Conservation (phyloP, 768 basidiomycete species). For the Tulasnella sp. region DNA sequence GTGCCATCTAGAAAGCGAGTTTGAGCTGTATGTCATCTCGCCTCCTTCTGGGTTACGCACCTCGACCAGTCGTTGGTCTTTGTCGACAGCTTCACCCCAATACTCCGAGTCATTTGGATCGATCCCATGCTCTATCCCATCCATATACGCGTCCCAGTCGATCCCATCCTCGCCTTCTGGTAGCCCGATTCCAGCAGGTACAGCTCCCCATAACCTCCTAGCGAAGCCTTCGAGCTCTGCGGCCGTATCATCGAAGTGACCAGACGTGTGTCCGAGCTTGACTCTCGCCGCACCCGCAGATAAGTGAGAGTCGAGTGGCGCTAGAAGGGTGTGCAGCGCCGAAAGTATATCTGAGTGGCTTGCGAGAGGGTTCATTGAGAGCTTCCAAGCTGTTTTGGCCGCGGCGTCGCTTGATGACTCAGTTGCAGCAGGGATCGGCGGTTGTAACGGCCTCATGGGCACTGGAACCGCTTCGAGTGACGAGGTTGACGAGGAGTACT, state of each 20-base stretch:
- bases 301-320: neutral
- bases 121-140: constrained; percentile 55
- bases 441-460: neutral
- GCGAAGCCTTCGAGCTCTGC: constrained; percentile 67
- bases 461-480: neutral
- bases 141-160: constrained; percentile 40
- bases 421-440: neutral
- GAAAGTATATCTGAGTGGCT: neutral
- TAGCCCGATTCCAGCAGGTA: constrained; percentile 40
- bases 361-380: neutral
- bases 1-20: constrained; percentile 36
- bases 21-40: neutral
- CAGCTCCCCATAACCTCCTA: constrained; percentile 63
- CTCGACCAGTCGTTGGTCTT: constrained; percentile 73
- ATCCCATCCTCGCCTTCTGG: constrained; percentile 47
- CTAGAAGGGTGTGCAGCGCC: neutral
- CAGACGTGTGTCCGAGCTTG: constrained; percentile 48
- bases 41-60: neutral
- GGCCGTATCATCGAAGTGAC: constrained; percentile 51
- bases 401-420: neutral
- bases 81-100: constrained; percentile 63
- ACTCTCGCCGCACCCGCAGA: constrained; percentile 63
- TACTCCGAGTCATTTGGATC: constrained; percentile 54
- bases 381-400: neutral
- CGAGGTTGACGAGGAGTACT: neutral